Percentiles rank a stretch among this genome's conserved stretches.
Evolutionary conservation across 805 yeast genomes (phyloP).

Genomic region (Geotrichum ghanense): DNA sequence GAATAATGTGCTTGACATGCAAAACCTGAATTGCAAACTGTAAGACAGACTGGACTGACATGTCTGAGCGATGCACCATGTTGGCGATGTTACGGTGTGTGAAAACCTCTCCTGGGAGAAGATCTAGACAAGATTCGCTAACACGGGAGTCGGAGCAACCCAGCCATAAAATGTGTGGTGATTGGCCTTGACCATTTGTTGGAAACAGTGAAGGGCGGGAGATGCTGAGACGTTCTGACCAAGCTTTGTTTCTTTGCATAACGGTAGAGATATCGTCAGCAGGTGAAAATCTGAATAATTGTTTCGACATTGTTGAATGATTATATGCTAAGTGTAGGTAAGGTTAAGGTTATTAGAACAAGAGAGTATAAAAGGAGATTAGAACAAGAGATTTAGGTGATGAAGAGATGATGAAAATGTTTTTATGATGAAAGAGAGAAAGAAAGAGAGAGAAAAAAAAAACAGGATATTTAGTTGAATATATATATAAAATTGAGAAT

Average conservation of each 20-base stretch:
- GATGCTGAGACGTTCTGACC: constrained; percentile 33
- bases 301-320: constrained; percentile 5
- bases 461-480: background rate
- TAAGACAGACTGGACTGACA: constrained; percentile 62
- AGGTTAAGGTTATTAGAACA: background rate
- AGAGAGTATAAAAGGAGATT: background rate
- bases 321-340: too few relatives aligned
- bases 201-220: constrained; percentile 46
- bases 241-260: constrained; percentile 28
- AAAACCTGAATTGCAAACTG: constrained; percentile 80
- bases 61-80: constrained; percentile 50
- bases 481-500: background rate
- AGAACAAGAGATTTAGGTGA: background rate
- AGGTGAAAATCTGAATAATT: constrained; percentile 22
- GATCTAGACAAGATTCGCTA: constrained; percentile 58
- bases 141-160: constrained; percentile 87
- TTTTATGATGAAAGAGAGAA: background rate
- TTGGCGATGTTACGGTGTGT: constrained; percentile 79
- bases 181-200: constrained; percentile 61
- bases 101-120: constrained; percentile 78
- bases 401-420: too few relatives aligned
- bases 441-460: background rate
- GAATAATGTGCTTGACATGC: constrained; percentile 62
- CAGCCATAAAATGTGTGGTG: constrained; percentile 81
- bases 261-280: constrained; percentile 22